Base-by-base conservation (phyloP, 768 basidiomycete genomes). In the Tricholoma sp. region DNA sequence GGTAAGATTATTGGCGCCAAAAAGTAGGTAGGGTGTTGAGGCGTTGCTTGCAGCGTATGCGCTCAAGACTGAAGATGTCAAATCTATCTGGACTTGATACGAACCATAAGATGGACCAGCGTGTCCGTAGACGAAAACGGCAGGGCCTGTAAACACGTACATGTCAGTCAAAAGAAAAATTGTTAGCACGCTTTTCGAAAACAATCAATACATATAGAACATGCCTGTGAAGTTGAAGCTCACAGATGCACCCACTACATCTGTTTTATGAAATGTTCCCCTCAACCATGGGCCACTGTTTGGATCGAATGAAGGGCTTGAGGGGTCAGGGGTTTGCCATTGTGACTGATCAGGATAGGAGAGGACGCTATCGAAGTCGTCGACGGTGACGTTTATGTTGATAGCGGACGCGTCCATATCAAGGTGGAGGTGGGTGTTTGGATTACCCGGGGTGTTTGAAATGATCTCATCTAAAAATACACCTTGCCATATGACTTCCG, bases 321-420 rank as follows among this genome's bases (percentile, higher is more conserved):
- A 77, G n/a, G 79, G 78, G 66, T 80, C 78, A 18, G 79, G 77
- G 2, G 77, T 79, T 52, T 67, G 56, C 79, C 79, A 79, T 21
- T 59, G 67, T 7, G 71, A 66, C 55, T 74, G 74, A 63, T 76
- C 71, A 4, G 65, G 63, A 59, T 76, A 80, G 1, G 71, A 66
- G 12, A 79, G 59, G 3, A 79, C 64, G 39, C 74, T 75, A 67
- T 79, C 78, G 59, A 79, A n/a, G n/a, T n/a, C n/a, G n/a, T n/a
- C n/a, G n/a, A n/a, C n/a, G n/a, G n/a, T n/a, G n/a, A n/a, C n/a
- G n/a, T n/a, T n/a, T n/a, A n/a, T n/a, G n/a, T n/a, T n/a, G n/a
- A n/a, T n/a, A n/a, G n/a, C n/a, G n/a, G n/a, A n/a, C n/a, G n/a
- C n/a, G n/a, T n/a, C n/a, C n/a, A n/a, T n/a, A n/a, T n/a, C n/a